phyloP scores from a whole-genome alignment of 768 basidiomycete genomes.

The Boletus speciosus region DNA sequence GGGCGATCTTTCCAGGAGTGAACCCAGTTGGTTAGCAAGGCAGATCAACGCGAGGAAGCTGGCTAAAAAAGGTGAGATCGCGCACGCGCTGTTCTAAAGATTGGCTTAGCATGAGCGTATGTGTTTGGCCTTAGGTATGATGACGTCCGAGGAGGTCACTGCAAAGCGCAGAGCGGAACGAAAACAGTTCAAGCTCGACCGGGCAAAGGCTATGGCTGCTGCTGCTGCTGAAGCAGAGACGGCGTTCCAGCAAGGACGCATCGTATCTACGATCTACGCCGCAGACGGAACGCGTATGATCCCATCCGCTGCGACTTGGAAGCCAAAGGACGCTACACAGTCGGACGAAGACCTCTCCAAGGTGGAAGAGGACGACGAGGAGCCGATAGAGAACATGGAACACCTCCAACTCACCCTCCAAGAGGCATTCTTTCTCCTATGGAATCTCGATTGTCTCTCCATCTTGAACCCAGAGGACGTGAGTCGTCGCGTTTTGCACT shows the following conservation, averaged over 20 bases:
- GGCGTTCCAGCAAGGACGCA: constrained; percentile 69
- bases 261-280: constrained; percentile 57
- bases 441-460: constrained; percentile 80
- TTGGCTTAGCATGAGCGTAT: background rate
- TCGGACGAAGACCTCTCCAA: constrained; percentile 13
- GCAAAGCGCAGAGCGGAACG: constrained; percentile 84
- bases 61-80: constrained; percentile 51
- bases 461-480: constrained; percentile 67
- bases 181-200: constrained; percentile 88
- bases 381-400: constrained; percentile 69
- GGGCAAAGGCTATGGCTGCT: constrained; percentile 82
- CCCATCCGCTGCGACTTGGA: constrained; percentile 82
- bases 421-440: constrained; percentile 86
- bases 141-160: constrained; percentile 90
- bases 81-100: no score
- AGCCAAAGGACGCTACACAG: constrained; percentile 38
- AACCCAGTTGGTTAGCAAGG: constrained; percentile 88
- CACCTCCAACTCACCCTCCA: constrained; percentile 87
- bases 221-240: constrained; percentile 78
- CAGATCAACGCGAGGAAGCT: constrained; percentile 60
- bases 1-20: constrained; percentile 89
- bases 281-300: constrained; percentile 46
- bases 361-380: constrained; percentile 35
- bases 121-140: constrained; percentile 8
- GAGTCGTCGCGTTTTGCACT: constrained; percentile 19